Evolutionary conservation across 345 rosid genomes (phyloP), one percentile per base, ranked within the genome.

Genomic region (Rhodamnia rubescens): DNA sequence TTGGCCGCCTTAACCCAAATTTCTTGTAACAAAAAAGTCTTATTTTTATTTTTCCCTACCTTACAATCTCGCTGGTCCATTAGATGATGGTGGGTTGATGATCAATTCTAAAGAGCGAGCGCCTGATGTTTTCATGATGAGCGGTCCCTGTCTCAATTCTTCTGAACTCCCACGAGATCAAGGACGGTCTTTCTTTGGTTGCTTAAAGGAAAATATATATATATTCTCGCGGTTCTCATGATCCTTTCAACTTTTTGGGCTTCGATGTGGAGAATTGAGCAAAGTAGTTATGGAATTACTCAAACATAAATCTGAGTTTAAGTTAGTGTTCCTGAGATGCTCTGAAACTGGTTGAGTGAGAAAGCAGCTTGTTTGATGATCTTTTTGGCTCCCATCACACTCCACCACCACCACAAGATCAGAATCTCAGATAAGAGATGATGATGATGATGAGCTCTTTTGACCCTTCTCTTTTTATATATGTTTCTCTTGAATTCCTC

Each of bases 341-440:
- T 52, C 81, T 61, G 81, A 84, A 87, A 84, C 81, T 54, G 47
- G 82, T 55, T 86, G 78, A 85, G 85, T 88, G 29, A 91, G 24
- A 69, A 90, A 90, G 90, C 88, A 90, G 93, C 93, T 92, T 92
- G 74, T 84, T 89, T 49, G 87, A 86, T 86, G 54, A 86, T 90
- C 91, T 86, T 90, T 91, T 87, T 85, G 89, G 94, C 69, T 90
- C 89, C 92, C 91, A 88, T 89, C 93, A 90, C 88, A 88, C 82
- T 81, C 93, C 93, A 90, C 94, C 92, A 91, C 92, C 78, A 8
- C 92, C 78, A 36, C 47, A 90, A 61, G 93, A 89, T 84, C 92
- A 93, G 93, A 90, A 91, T 93, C 95, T 93, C 87, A 88, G 92
- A 90, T 36, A 36, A 69, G 78, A 69, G 78, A 69, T 69, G 78